Base-by-base conservation (phyloP, 2,329 filamentous ascomycete species). In the Fusarium newnesense region DNA sequence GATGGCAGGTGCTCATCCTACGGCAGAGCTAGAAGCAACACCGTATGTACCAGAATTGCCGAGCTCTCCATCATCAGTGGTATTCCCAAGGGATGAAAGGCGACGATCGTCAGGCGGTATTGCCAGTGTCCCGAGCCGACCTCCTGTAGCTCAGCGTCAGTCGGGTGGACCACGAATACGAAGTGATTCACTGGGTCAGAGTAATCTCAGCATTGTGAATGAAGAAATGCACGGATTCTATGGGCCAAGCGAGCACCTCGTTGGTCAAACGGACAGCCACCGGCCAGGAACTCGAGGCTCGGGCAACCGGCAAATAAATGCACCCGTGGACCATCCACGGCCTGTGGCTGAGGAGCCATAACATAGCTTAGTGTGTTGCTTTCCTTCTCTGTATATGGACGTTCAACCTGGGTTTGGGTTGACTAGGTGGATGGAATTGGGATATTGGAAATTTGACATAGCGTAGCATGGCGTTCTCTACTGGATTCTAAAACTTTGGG, bases 161-260 rank as follows among this genome's bases (percentile, higher is more conserved):
- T 73, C 77, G 24, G 81, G 80, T 43, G 78, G 79, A 21, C 70
- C 67, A 65, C 71, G 75, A 66, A 63, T 65, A 53, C 69, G 76
- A 9, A 78, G 76, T 24, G 76, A 78, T 36, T 78, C 76, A 2
- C 40, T 73, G 4, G 76, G 74, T 1, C 76, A 75, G 43, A 67
- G 67, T 9, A 57, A 72, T 40, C 65, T 81, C 37, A 75, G 72
- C 24, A 73, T 76, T 5, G 84, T 87, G 37, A 81, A 78, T 49
- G 86, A 88, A 73, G 85, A 86, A 64, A 80, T 86, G 57, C 86
- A 88, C 59, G 86, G 86, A 7, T 83, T 86, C 42, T 85, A 87
- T 62, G 86, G 86, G 2, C 82, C 85, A 4, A 63, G 75, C 7
- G 77, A 84, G 54, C 76, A 79, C 2, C 80, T 81, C 13, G 81